phyloP scores from a whole-genome alignment of 2,329 filamentous ascomycete species.

The Fusarium subglutinans region DNA sequence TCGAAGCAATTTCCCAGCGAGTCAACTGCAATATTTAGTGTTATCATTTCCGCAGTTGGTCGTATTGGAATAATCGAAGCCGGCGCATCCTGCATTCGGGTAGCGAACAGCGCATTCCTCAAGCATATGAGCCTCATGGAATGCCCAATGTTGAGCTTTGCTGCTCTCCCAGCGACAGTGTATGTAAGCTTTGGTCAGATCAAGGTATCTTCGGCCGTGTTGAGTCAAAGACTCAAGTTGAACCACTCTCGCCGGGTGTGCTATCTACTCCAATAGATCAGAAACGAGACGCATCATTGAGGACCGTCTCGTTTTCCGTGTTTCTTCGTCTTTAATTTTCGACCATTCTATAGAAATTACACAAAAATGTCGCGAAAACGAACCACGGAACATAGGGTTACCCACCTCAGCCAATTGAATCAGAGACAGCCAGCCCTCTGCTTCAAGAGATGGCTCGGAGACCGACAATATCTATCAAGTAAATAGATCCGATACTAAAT shows the following conservation, averaged over 20 bases:
- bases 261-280: background rate
- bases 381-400: background rate
- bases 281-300: background rate
- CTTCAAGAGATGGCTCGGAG: no score
- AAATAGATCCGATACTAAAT: no score
- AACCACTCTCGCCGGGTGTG: background rate
- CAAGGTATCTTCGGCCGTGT: background rate
- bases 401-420: no score
- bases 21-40: background rate
- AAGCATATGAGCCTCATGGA: background rate
- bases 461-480: no score
- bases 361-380: fast-evolving
- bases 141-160: background rate
- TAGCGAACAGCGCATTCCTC: background rate
- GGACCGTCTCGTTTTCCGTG: background rate
- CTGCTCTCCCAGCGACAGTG: background rate
- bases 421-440: no score
- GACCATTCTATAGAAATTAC: background rate
- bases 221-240: background rate
- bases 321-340: background rate
- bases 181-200: background rate
- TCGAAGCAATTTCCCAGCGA: background rate
- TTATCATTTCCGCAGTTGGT: background rate
- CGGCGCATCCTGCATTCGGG: background rate
- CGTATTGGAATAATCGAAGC: background rate